Evolutionary conservation across 2,329 filamentous ascomycete species (phyloP).

Genomic region (Metarhizium album): DNA sequence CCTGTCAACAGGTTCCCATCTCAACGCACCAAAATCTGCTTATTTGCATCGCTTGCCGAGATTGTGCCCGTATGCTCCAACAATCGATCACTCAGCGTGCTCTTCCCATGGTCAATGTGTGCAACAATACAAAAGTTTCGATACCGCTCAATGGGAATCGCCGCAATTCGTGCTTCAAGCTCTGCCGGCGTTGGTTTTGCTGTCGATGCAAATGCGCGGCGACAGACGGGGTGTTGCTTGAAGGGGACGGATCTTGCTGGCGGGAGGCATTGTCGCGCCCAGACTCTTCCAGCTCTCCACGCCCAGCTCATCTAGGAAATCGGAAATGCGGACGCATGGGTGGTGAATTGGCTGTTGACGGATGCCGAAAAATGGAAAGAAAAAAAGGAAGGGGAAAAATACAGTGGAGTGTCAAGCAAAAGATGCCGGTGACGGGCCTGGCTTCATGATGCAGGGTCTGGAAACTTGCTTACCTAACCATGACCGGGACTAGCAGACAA

Average conservation of each 20-base stretch:
- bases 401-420: no score
- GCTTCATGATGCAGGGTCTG: no score
- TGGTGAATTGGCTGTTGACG: background rate
- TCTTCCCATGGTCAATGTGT: conserved; percentile 98
- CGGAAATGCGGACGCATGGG: conserved; percentile 6
- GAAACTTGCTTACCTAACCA: no score
- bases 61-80: conserved; percentile 94
- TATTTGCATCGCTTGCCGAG: conserved; percentile 65
- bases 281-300: conserved; percentile 25
- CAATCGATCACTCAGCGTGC: conserved; percentile 83
- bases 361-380: background rate
- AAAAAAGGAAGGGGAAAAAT: background rate
- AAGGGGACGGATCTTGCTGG: conserved; percentile 5
- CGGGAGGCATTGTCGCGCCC: conserved; percentile 24
- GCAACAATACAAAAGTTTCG: conserved; percentile 98
- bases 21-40: conserved; percentile 62
- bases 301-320: conserved; percentile 26
- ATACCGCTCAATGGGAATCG: conserved; percentile 67
- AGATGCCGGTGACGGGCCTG: no score
- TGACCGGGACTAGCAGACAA: no score
- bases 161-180: conserved; percentile 46
- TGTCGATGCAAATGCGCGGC: conserved; percentile 8
- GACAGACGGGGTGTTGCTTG: conserved; percentile 4
- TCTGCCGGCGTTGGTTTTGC: conserved; percentile 22
- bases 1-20: background rate